A percentile compares a stretch with the other conserved stretches of the same genome.
Evolutionary conservation across 805 yeast species (phyloP).

Genomic region (Helenozyma rhizophorensis): DNA sequence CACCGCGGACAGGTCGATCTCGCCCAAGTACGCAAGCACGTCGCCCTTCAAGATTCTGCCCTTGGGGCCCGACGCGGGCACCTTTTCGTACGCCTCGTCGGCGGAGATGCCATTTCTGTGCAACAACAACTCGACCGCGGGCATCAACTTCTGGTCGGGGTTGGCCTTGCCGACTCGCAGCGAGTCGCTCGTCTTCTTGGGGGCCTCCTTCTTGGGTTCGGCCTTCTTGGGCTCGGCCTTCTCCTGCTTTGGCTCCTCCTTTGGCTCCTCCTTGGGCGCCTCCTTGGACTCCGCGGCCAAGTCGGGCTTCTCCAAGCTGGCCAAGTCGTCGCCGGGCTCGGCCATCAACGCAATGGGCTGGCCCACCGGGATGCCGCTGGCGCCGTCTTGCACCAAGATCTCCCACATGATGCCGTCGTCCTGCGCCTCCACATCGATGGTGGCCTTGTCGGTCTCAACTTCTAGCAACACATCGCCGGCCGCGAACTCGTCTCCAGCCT

Average conservation of each 20-base stretch:
- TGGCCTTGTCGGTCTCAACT: constrained; percentile 84
- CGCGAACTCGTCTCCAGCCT: constrained; percentile 60
- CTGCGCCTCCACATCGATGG: constrained; percentile 79
- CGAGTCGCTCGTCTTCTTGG: neutral
- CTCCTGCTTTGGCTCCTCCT: constrained; percentile 5
- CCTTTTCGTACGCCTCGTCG: constrained; percentile 66
- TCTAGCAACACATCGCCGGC: constrained; percentile 83
- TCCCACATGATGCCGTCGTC: constrained; percentile 91
- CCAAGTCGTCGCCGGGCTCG: constrained; percentile 80
- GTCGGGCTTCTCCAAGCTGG: constrained; percentile 56
- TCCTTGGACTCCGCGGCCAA: constrained; percentile 18
- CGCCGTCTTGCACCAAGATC: constrained; percentile 68
- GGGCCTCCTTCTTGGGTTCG: constrained; percentile 12
- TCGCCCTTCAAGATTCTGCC: constrained; percentile 91
- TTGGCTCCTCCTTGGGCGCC: constrained; percentile 5
- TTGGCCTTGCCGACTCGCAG: constrained; percentile 46
- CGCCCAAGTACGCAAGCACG: constrained; percentile 77
- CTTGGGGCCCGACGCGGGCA: constrained; percentile 82
- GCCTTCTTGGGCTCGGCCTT: constrained; percentile 14
- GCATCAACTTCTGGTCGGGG: constrained; percentile 62
- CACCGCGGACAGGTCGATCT: constrained; percentile 55
- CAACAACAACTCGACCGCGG: constrained; percentile 71
- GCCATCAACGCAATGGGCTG: constrained; percentile 84
- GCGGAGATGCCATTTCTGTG: constrained; percentile 57
- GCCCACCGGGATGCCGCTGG: constrained; percentile 79